phyloP scores from a whole-genome alignment of 1,139 yeast species.

The Blastobotrys illinoisensis region DNA sequence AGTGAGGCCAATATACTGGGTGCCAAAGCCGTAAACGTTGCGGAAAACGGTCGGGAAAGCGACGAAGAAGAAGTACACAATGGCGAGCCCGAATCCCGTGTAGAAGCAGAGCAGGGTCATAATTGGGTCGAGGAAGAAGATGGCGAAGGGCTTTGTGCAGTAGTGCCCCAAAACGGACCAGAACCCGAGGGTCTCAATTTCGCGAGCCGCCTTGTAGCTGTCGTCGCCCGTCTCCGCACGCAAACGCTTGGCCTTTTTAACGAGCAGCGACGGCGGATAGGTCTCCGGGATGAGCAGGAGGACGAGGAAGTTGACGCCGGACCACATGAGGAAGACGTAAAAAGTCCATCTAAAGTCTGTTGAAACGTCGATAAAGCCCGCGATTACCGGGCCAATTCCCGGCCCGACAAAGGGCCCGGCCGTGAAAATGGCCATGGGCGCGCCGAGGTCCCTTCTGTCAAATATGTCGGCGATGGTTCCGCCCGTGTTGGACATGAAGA shows the following conservation, averaged over 20 bases:
- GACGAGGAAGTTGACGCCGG: constrained; percentile 47
- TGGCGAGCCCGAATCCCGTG: constrained; percentile 44
- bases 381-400: constrained; percentile 54
- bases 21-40: constrained; percentile 41
- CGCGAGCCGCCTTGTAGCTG: constrained; percentile 16
- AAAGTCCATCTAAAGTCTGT: constrained; percentile 47
- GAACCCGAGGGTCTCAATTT: constrained; percentile 44
- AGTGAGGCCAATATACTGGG: constrained; percentile 12
- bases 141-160: constrained; percentile 9
- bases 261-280: constrained; percentile 48
- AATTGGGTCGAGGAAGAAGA: constrained; percentile 5
- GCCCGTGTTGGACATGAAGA: constrained; percentile 74
- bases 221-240: constrained; percentile 14
- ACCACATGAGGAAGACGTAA: constrained; percentile 55
- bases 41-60: constrained; percentile 54
- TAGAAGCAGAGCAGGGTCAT: constrained; percentile 31
- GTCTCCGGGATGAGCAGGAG: constrained; percentile 55
- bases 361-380: constrained; percentile 51
- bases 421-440: constrained; percentile 60
- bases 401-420: constrained; percentile 64
- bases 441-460: constrained; percentile 52
- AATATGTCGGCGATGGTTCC: constrained; percentile 75
- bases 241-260: constrained; percentile 28
- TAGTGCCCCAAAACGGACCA: constrained; percentile 51
- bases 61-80: constrained; percentile 57